These are phyloP conservation scores for Boletus vermiculosoides DNA, from an alignment of 768 basidiomycete genomes.

Conservation along the genomic window DNA sequence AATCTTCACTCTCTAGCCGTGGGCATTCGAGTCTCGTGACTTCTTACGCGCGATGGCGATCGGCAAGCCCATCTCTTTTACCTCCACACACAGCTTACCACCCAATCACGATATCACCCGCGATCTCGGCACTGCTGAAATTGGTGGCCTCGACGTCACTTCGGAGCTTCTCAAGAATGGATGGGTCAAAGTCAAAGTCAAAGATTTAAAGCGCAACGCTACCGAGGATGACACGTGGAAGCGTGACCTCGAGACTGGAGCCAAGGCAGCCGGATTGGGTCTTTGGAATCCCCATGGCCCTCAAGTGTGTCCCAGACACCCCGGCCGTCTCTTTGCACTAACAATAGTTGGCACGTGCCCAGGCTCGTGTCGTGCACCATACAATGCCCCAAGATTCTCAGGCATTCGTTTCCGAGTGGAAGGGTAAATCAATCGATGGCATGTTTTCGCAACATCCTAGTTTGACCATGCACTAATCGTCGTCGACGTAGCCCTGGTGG, in stretches of 20 bases:
- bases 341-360: slow-evolving; percentile 8
- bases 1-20: slow-evolving; percentile 49
- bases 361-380: slow-evolving; percentile 76
- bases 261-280: slow-evolving; percentile 72
- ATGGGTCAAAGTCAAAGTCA: slow-evolving; percentile 94
- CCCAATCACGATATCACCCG: slow-evolving; percentile 73
- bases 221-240: slow-evolving; percentile 75
- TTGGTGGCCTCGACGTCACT: slow-evolving; percentile 69
- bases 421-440: slow-evolving; percentile 90
- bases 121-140: slow-evolving; percentile 76
- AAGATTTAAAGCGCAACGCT: slow-evolving; percentile 81
- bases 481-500: slow-evolving; percentile 69
- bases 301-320: slow-evolving; percentile 41
- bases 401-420: slow-evolving; percentile 87
- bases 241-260: slow-evolving; percentile 74
- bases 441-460: slow-evolving; percentile 10
- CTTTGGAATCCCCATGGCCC: slow-evolving; percentile 84
- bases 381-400: slow-evolving; percentile 89
- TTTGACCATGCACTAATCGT: slow-evolving; percentile 7
- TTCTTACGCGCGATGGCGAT: slow-evolving; percentile 82
- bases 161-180: slow-evolving; percentile 80
- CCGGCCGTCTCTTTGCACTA: not conserved
- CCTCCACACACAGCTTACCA: slow-evolving; percentile 75
- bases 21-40: slow-evolving; percentile 92
- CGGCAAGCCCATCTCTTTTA: slow-evolving; percentile 88